A percentile compares a stretch with the other conserved stretches of the same genome.
Evolutionary conservation across 1,284 basidiomycete genomes (phyloP).

Genomic region (Neonothopanus nambi): DNA sequence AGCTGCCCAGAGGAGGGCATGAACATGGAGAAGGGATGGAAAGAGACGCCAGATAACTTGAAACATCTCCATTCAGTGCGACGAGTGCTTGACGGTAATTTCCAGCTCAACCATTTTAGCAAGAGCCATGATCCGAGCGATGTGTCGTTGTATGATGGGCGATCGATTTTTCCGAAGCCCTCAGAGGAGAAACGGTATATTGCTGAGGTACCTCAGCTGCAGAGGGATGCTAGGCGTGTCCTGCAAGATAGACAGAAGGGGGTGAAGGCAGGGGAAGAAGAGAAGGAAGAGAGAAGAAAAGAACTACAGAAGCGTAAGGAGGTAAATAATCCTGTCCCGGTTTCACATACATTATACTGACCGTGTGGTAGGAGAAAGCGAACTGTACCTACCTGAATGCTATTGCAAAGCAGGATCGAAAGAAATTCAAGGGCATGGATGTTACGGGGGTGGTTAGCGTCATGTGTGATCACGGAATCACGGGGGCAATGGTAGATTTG

Average conservation of each 20-base stretch:
- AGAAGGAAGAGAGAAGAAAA: too few species aligned
- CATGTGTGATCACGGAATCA: background rate
- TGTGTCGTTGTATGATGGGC: background rate
- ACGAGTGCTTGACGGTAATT: background rate
- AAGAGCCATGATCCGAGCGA: background rate
- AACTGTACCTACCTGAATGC: background rate
- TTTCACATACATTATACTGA: too few species aligned
- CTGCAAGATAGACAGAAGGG: too few species aligned
- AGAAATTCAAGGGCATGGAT: background rate
- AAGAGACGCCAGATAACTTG: background rate
- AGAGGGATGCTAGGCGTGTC: background rate
- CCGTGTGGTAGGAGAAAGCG: background rate
- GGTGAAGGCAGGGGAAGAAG: too few species aligned
- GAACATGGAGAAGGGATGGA: background rate
- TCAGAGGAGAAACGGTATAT: too few species aligned
- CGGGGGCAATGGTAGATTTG: background rate
- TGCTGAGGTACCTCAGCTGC: background rate
- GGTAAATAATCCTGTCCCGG: too few species aligned
- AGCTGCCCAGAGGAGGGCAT: background rate
- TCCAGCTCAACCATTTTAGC: background rate
- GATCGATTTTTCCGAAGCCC: background rate
- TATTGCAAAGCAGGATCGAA: conserved; percentile 5
- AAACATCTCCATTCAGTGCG: background rate
- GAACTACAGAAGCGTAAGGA: too few species aligned
- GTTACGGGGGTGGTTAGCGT: background rate